These are phyloP conservation scores for Macroventuria anomochaeta DNA, from an alignment of 2,329 filamentous ascomycete species.

Conservation along the genomic window DNA sequence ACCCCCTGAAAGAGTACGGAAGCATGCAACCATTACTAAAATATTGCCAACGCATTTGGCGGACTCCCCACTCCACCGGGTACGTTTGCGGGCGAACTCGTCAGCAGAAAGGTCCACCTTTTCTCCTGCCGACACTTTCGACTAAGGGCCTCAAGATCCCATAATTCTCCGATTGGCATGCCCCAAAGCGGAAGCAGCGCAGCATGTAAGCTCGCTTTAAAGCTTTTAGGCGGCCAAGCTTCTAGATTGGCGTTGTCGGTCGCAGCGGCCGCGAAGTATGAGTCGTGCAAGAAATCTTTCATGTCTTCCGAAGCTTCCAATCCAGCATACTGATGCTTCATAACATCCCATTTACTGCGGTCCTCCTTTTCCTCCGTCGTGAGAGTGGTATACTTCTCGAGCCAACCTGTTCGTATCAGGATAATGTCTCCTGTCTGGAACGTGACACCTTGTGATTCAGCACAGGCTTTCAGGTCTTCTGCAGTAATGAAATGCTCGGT, in stretches of 20 bases:
- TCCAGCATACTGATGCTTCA: constrained; percentile 44
- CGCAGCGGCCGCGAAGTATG: constrained; percentile 37
- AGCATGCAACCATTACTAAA: constrained; percentile 9
- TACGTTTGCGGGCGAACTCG: constrained; percentile 55
- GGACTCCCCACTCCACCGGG: constrained; percentile 38
- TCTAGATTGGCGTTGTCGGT: constrained; percentile 47
- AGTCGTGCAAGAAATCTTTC: constrained; percentile 85
- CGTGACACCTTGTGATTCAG: constrained; percentile 20
- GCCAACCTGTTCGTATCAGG: constrained; percentile 39
- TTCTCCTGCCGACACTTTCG: constrained; percentile 36
- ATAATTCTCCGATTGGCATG: constrained; percentile 46
- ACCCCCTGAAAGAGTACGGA: neutral
- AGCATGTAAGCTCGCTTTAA: constrained; percentile 31
- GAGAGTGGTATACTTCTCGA: constrained; percentile 21
- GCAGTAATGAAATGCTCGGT: constrained; percentile 26
- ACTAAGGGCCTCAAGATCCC: constrained; percentile 42
- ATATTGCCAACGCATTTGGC: constrained; percentile 38
- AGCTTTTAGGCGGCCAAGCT: constrained; percentile 28
- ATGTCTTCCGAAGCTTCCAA: constrained; percentile 87
- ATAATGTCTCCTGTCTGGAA: constrained; percentile 42
- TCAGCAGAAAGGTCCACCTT: constrained; percentile 61
- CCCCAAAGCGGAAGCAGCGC: constrained; percentile 38
- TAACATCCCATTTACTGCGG: constrained; percentile 15
- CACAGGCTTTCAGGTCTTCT: constrained; percentile 26
- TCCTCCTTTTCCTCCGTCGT: constrained; percentile 12